A percentile compares a stretch with the other conserved stretches of the same genome.
These are phyloP conservation scores for Drechslera avenae DNA, from an alignment of 2,329 filamentous ascomycete species.

Conservation along the genomic window DNA sequence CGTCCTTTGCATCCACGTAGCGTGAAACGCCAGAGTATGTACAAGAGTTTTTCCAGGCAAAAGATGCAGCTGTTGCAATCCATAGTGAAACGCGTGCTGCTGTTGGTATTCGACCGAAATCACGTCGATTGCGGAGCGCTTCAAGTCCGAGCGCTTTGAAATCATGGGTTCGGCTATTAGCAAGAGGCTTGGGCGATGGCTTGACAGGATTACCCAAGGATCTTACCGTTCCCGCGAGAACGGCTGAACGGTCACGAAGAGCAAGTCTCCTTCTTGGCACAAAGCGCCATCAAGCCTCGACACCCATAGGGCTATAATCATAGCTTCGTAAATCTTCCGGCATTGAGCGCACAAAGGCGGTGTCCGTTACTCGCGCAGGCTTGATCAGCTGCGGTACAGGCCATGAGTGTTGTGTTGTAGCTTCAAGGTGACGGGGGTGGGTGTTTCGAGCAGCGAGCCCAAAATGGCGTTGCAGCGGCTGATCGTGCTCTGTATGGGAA, in stretches of 20 bases:
- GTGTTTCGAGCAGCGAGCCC: conserved; percentile 19
- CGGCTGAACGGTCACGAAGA: conserved; percentile 7
- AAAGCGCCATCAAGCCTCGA: conserved; percentile 9
- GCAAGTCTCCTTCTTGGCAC: conserved; percentile 13
- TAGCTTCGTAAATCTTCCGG: conserved; percentile 1
- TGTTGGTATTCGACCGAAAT: neutral
- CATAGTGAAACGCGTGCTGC: neutral
- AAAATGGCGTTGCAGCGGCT: conserved; percentile 18
- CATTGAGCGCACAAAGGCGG: neutral
- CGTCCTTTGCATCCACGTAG: no score
- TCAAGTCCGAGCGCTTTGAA: conserved; percentile 15
- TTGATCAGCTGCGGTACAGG: neutral
- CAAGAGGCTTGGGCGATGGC: conserved; percentile 8
- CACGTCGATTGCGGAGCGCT: neutral
- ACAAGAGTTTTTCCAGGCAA: neutral
- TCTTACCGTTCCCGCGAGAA: conserved; percentile 20
- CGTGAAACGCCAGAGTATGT: neutral
- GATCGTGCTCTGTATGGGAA: conserved; percentile 13
- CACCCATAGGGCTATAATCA: conserved; percentile 2
- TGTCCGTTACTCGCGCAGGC: neutral
- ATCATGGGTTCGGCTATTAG: conserved; percentile 8
- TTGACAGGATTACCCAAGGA: conserved; percentile 14
- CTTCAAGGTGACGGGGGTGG: conserved; percentile 13
- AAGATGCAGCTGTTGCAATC: neutral
- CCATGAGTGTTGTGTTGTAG: neutral